Conservation (phyloP, 257 asterid species). For the Gardenia jasminoides region DNA sequence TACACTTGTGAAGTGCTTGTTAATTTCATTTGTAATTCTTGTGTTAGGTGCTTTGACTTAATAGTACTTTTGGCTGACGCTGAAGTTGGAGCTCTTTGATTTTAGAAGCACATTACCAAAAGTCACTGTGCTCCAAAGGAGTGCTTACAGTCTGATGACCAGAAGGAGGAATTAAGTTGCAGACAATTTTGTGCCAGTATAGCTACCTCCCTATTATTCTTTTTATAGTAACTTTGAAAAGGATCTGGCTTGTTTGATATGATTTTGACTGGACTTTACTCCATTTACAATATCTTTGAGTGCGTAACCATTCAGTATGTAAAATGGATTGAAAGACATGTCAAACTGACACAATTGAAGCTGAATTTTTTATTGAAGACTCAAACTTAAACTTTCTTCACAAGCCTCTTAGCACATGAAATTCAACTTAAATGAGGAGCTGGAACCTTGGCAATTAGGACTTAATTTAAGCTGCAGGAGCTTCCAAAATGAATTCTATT, state of each 20-base stretch:
- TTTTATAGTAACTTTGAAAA: background rate
- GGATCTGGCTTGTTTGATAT: background rate
- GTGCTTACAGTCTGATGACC: conserved; percentile 1
- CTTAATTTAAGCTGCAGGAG: background rate
- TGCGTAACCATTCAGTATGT: background rate
- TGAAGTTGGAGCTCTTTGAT: background rate
- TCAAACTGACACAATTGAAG: background rate
- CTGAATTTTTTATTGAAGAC: background rate
- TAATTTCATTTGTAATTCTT: background rate
- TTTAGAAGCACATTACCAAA: background rate
- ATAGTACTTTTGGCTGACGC: background rate
- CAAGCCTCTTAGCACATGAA: background rate
- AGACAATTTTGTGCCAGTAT: background rate
- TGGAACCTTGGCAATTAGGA: background rate
- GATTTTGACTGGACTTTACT: background rate
- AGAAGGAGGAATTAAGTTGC: background rate
- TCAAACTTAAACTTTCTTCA: no score
- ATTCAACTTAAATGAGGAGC: background rate
- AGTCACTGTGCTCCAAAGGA: background rate
- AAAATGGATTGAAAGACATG: background rate
- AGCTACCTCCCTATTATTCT: background rate
- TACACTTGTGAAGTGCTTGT: background rate
- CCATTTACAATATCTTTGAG: background rate
- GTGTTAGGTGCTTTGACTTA: background rate
- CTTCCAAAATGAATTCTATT: background rate